Evolutionary conservation across 2,329 filamentous ascomycete species (phyloP), one percentile per base, ranked within the genome.

Genomic region (Sphaerulina musiva): DNA sequence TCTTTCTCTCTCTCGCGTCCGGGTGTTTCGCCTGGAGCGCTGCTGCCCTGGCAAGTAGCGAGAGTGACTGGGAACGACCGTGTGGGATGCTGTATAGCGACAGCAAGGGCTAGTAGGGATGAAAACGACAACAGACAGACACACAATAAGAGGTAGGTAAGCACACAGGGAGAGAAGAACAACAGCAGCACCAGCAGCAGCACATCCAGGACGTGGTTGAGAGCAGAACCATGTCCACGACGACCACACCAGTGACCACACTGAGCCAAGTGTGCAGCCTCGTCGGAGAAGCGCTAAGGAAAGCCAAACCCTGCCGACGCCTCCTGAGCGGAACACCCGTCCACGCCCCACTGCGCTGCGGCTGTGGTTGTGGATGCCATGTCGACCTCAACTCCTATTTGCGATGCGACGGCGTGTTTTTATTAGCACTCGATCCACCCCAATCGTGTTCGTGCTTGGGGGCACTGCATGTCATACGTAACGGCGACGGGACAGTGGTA

Each of bases 391-490:
- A 29, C 42, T 23, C 17, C 23, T 29, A 17, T 42, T 42, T 20
- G 39, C 23, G 26, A 26, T 26, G 26, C 26, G 1, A 29, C 26
- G 26, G 5, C 26, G 26, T 29, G 5, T 29, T 29, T 29, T 49
- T 51, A 44, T 51, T 45, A 45, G 48, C 48, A 51, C n/a, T 12
- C 11, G 23, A 34, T 31, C 9, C 48, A 12, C 14, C 39, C 9
- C 39, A n/a, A 49, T 49, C 47, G 47, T 32, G n/a, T 41, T 41
- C 47, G 26, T 26, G 40, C 9, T 41, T 20, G 20, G 20, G 20
- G 20, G 20, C 20, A 20, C 20, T 14, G 38, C 48, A 51, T 51
- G 32, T 20, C 4, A 23, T 39, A 41, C 45, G 23, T 36, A 42
- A 17, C 51, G 38, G 44, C 17, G 38, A 39, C 46, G 12, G n/a